Evolutionary conservation across 148 eudicot species (phyloP), one percentile per base, ranked within the genome.

Genomic region (Rhododendron kiyosumense): DNA sequence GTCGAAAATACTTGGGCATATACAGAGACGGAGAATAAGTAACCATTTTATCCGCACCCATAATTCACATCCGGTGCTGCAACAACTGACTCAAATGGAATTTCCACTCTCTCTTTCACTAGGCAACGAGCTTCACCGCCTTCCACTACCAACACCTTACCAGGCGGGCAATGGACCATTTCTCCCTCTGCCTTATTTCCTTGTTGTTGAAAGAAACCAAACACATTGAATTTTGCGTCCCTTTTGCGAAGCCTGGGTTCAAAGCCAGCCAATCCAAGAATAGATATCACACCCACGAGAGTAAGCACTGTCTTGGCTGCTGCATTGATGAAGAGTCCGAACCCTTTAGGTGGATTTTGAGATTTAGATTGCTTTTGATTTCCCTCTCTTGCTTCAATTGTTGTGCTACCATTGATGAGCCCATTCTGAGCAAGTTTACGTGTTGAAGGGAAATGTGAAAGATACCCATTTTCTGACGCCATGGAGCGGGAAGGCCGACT

Each of bases 21-120:
- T 76, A 83, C 81, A 83, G 79, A 85, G 86, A 89, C 86, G 73
- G 86, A 89, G 88, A 71, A 82, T 61, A 54, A 79, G 83, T 17
- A 54, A 88, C 84, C 86, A 73, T 24, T 48, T 92, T 79, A 97
- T 83, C 99, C 98, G 81, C 99, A 95, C 45, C 99, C 99, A 86
- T 93, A 95, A 78, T 90, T 94, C 77, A 95, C 97, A 93, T 95
- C 93, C 5, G 99, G 93, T 63, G 91, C 87, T 83, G 87, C 88
- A 65, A 90, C 91, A 54, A 90, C 91, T 0, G 91, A 86, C 75
- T 90, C 90, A 82, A 97, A 97, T 18, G 98, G 99, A 87, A 97
- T 88, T 84, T 97, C 98, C 83, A 97, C 97, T 89, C 99, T 93
- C 87, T 97, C 99, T 84, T 95, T 97, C 90, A 96, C 99, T 84